Evolutionary conservation across 164 flowering plant genomes (phyloP), one percentile per base, ranked within the genome.

Genomic region (Vitis labrusca): DNA sequence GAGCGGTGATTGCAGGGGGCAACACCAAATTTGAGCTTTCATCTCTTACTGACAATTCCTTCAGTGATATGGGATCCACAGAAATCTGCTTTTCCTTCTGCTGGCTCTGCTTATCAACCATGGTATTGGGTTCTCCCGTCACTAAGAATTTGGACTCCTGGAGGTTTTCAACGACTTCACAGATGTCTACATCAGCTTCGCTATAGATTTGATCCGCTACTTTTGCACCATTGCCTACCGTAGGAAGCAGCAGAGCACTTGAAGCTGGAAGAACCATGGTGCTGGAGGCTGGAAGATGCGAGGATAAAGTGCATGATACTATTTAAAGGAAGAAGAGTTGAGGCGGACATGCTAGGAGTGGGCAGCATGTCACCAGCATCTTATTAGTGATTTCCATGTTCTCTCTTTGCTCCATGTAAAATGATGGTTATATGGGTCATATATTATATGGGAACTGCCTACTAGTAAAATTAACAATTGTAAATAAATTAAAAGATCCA

Each of bases 1-100:
- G 61, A 50, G 61, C 32, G 12, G 77, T 2, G 23, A 48, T 37
- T 11, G 29, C 19, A 59, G 69, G 32, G 3, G 64, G 60, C 32
- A 61, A 32, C 71, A 59, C 62, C 11, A 55, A n/a, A 11, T 52
- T 63, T 50, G 64, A 59, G 29, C 58, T 68, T 3, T 23, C 67
- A 30, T 50, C 64, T 44, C 62, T n/a, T 3, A 14, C 64, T 4
- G 73, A 57, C 10, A 81, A 69, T 67, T 73, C 78, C 52, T 59
- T 79, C 68, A 87, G 23, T 2, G 97, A 87, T 44, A 78, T 59
- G 1, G 97, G 91, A 74, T 91, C 92, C 12, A 88, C 84, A 0
- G 81, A 81, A 64, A 82, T 85, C 76, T 88, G 88, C 74, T 74
- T 88, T 76, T 85, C 91, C 32, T 57, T 77, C 10, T 78, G 65